Evolutionary conservation across 331 rosid genomes (phyloP).

Genomic region (Quercus tomentella): DNA sequence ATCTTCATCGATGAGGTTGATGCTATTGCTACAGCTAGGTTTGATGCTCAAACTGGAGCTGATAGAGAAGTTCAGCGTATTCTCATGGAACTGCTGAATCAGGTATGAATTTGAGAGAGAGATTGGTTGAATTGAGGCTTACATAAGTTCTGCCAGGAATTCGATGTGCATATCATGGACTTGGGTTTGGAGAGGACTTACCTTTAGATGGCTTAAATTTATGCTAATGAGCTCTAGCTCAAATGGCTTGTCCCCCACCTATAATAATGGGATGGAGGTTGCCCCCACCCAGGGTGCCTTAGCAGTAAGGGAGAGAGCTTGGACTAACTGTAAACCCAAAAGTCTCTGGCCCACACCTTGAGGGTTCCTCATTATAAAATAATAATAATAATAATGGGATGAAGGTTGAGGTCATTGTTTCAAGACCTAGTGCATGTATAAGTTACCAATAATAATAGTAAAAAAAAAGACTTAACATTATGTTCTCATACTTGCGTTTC

Average conservation of each 20-base stretch:
- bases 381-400: too few species aligned
- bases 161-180: neutral
- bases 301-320: too few species aligned
- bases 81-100: slow-evolving; percentile 97
- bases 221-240: too few species aligned
- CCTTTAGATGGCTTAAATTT: neutral
- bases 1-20: slow-evolving; percentile 99
- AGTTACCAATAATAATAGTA: neutral
- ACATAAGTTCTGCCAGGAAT: neutral
- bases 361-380: too few species aligned
- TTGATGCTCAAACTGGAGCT: slow-evolving; percentile 99
- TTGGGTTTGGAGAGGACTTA: neutral
- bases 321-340: too few species aligned
- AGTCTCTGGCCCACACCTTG: too few species aligned
- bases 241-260: too few species aligned
- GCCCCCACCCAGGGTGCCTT: too few species aligned
- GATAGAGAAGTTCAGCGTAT: slow-evolving; percentile 99
- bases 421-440: too few species aligned
- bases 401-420: too few species aligned
- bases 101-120: slow-evolving; percentile 37
- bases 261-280: too few species aligned
- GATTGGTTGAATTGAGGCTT: neutral
- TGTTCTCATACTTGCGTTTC: neutral
- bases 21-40: slow-evolving; percentile 98
- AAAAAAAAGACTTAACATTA: neutral